Evolutionary conservation across 768 basidiomycete genomes (phyloP).

Genomic region (Daedaleopsis nitida): DNA sequence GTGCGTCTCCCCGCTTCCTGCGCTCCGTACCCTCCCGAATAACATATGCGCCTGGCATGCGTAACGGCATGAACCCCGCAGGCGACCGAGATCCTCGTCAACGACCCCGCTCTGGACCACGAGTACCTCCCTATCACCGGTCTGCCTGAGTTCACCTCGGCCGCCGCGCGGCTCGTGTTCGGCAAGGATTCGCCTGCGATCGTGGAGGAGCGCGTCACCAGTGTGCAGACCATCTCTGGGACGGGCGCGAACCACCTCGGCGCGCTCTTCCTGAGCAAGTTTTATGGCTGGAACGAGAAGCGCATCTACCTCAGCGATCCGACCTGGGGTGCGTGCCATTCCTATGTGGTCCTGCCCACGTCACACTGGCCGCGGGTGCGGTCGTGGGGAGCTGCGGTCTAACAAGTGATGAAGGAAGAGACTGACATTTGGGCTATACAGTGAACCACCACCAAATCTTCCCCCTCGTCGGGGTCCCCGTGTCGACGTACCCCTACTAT

Average conservation of each 20-base stretch:
- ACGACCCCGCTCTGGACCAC: slow-evolving; percentile 77
- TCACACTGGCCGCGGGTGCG: background rate
- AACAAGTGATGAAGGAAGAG: background rate
- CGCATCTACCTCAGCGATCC: slow-evolving; percentile 87
- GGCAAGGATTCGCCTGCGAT: slow-evolving; percentile 73
- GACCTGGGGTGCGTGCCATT: slow-evolving; percentile 77
- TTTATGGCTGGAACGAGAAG: slow-evolving; percentile 64
- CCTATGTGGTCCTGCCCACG: background rate
- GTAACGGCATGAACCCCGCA: slow-evolving; percentile 30
- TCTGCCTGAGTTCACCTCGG: slow-evolving; percentile 76
- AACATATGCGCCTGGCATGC: background rate
- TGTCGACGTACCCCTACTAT: slow-evolving; percentile 91
- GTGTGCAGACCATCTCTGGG: slow-evolving; percentile 93
- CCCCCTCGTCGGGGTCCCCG: slow-evolving; percentile 86
- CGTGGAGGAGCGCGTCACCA: slow-evolving; percentile 67
- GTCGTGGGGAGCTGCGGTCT: background rate
- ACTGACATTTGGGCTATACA: slow-evolving; percentile 31
- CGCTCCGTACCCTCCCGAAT: background rate
- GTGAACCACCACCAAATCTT: slow-evolving; percentile 91
- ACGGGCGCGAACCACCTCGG: slow-evolving; percentile 96
- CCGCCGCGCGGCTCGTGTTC: slow-evolving; percentile 82
- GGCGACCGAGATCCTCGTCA: slow-evolving; percentile 74
- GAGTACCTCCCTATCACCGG: slow-evolving; percentile 94
- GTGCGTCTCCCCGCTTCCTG: slow-evolving; percentile 37
- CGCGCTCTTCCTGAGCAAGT: slow-evolving; percentile 81